Evolutionary conservation across 495 filamentous ascomycete species (phyloP), one percentile per base, ranked within the genome.

Genomic region (Daldinia vernicosa): DNA sequence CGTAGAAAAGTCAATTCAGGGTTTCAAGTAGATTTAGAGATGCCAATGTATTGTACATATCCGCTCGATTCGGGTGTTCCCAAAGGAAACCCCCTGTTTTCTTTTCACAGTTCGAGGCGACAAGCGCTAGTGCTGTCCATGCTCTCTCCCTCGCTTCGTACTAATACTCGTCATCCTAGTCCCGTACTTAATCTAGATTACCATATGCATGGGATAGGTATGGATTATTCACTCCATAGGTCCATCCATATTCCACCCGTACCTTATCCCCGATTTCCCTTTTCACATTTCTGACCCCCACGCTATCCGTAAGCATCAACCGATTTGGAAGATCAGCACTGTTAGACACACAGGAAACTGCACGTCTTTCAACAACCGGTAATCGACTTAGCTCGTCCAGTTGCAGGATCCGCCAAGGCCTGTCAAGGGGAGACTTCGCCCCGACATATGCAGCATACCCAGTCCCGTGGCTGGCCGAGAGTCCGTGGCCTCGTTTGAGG

Each of bases 401-500:
- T 60, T 63, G 53, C 39, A 63, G 63, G 33, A 52, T 17, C 55
- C 57, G 61, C 52, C 55, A 59, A 45, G 60, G 60, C 61, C 39
- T 55, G 61, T 55, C 62, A 67, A 56, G 33, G 39, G 19, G 47
- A 43, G 7, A n/a, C 30, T 24, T 45, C 9, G 22, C 19, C 26
- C 24, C 51, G 12, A 33, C 60, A 35, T 50, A 56, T 43, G 39
- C 66, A 50, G n/a, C 59, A 60, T 55, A 33, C 52, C 64, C 65
- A 54, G 60, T 60, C 60, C 35, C 32, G 64, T 63, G 54, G 69
- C 69, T 72, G 60, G 37, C 39, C 32, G 35, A 40, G 17, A 57
- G 27, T 30, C 45, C 43, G 61, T 28, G 51, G 57, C 30, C 63
- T 63, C 69, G 69, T 66, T 59, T 63, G 64, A 64, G 64, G 69